Evolutionary conservation across 208 protist genomes (phyloP), one percentile per base, ranked within the genome.

Genomic region (Crithidia bombi): DNA sequence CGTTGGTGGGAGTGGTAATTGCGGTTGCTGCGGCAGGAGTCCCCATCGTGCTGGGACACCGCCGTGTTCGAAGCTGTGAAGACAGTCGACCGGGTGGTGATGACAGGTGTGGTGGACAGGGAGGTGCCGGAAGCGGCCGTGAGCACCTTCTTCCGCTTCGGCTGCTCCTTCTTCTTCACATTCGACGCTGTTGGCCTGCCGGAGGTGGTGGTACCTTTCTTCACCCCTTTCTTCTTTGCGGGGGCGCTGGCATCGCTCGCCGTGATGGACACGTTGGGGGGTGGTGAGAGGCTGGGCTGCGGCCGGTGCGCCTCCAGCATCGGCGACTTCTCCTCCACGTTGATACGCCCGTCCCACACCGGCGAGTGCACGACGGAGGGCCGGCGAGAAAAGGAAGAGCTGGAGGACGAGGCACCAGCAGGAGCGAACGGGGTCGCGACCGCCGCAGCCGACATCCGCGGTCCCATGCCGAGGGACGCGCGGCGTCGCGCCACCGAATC

Each of bases 271-370:
- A 25, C 5, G 56, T 23, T 49, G 23, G 25, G 38, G 56, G 39
- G 38, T 62, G 38, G 23, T 25, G 56, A 35, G 32, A 0, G 54
- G 3, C 35, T 59, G 54, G 9, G 35, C 28, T n/a, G n/a, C n/a
- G n/a, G n/a, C n/a, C n/a, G n/a, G 54, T 23, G 2, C 3, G 35
- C 5, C 25, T 39, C 32, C 39, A n/a, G n/a, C n/a, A 36, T 19
- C 5, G 38, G 56, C 21, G 30, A 2, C 25, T 62, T 32, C 35
- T 32, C 25, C 25, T 62, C 38, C 25, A 62, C 56, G 56, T 62
- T 62, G 25, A 62, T 46, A 39, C 56, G 35, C 23, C 39, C 56
- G 49, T 49, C 38, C 56, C 56, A 62, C n/a, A 23, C 56, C n/a
- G 56, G 39, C 25, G 56, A 5, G 23, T 26, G 5, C 3, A 25